Evolutionary conservation across 257 asterid species (phyloP).

Genomic region (Anisodus acutangulus): DNA sequence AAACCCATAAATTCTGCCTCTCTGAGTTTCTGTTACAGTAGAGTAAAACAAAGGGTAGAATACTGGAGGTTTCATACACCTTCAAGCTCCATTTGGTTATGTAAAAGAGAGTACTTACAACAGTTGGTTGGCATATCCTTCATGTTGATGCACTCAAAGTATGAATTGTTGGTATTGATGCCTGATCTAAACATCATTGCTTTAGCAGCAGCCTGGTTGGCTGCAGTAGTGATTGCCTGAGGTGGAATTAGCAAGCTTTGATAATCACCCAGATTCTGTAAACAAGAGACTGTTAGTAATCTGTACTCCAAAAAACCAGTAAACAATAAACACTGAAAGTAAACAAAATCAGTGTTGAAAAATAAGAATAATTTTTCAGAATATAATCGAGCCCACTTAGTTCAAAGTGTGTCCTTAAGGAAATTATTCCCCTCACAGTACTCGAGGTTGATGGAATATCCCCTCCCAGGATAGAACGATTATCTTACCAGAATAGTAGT

Average conservation of each 20-base stretch:
- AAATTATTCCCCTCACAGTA: no score
- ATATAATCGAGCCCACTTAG: no score
- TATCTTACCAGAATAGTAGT: no score
- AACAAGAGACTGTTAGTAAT: no score
- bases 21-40: slow-evolving; percentile 9
- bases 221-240: slow-evolving; percentile 65
- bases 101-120: slow-evolving; percentile 55
- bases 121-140: slow-evolving; percentile 73
- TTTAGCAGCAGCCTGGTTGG: slow-evolving; percentile 93
- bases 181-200: slow-evolving; percentile 84
- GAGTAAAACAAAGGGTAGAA: background rate
- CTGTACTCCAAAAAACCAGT: no score
- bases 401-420: no score
- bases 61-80: background rate
- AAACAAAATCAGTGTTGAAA: no score
- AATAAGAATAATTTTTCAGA: no score
- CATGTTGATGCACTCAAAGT: slow-evolving; percentile 72
- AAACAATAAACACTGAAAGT: no score
- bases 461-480: no score
- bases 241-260: slow-evolving; percentile 86
- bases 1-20: background rate
- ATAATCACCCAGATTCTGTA: slow-evolving; percentile 73
- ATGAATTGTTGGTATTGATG: slow-evolving; percentile 51
- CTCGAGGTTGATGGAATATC: no score
- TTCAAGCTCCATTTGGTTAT: background rate